Base-by-base conservation (phyloP, 768 basidiomycete genomes). In the Tricholoma sp. region DNA sequence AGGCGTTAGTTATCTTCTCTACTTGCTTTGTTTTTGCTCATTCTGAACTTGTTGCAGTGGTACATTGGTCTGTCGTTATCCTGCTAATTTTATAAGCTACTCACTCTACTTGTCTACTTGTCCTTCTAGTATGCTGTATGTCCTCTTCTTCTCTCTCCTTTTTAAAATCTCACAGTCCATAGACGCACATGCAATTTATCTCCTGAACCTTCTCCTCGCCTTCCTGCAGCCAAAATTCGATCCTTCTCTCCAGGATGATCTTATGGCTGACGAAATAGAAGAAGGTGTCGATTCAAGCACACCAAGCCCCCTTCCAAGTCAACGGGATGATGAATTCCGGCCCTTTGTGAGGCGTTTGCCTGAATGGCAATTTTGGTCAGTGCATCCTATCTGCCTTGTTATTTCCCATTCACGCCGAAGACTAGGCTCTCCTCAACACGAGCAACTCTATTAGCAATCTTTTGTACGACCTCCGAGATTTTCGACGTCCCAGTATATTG, bases 401-500 rank as follows among this genome's bases (percentile, higher is more conserved):
- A 50, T 43, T 24, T 18, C 51, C 29, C 31, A 52, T 57, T 39
- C 39, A 61, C n/a, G 18, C 52, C 24, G n/a, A 31, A 51, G 37
- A 43, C 14, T 62, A 94, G 95, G 96, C 80, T 98, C 45, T 91
- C 93, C 4, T 79, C 93, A 1, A 98, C 94, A 5, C 87, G 91
- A 47, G 94, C 96, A 10, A 88, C 91, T 22, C n/a, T 89, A 19
- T 68, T 99, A 53, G 88, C 94, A 4, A 65, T 96, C 41, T 72
- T 87, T 54, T 88, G 88, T 70, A 91, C 97, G 2, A 75, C 88
- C 56, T 95, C 91, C 22, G 80, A 88, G 47, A 75, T 88, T 34
- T 96, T 97, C 63, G 95, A 98, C 69, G 89, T 99, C 19, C 96
- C 97, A 6, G 97, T 98, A 21, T 98, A 97, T 76, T 98, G 97